Percentiles rank a stretch among this genome's conserved stretches.
These are phyloP conservation scores for Eucalyptus tenuipes DNA, from an alignment of 345 rosid genomes.

Conservation along the genomic window DNA sequence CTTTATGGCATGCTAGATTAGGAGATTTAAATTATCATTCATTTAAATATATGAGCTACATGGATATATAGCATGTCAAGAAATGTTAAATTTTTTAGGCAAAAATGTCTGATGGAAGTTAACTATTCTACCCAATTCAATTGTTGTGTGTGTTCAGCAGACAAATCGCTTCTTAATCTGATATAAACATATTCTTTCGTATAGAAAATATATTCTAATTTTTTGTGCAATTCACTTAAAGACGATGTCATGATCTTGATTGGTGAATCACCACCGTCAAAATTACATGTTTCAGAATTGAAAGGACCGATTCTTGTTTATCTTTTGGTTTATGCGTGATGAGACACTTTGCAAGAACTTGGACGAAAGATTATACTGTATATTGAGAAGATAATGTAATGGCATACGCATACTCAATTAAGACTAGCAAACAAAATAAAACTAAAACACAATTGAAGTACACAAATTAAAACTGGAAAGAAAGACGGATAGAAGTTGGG, in stretches of 20 bases:
- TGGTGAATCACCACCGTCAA: not conserved
- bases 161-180: no score
- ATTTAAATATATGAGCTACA: not conserved
- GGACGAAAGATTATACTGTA: not conserved
- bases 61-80: not conserved
- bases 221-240: not conserved
- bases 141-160: not conserved
- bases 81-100: not conserved
- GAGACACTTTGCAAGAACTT: not conserved
- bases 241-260: not conserved
- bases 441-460: not conserved
- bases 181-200: no score
- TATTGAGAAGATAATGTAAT: not conserved
- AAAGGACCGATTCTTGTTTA: not conserved
- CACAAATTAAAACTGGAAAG: not conserved
- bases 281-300: no score
- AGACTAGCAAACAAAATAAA: not conserved
- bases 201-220: no score
- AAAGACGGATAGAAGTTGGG: not conserved
- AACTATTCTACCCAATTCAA: not conserved
- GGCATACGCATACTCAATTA: accelerated
- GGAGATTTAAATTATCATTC: not conserved
- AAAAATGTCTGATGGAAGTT: not conserved
- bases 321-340: not conserved
- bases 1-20: not conserved